Base-by-base conservation (phyloP, 164 flowering plant species). In the Sedum album region DNA sequence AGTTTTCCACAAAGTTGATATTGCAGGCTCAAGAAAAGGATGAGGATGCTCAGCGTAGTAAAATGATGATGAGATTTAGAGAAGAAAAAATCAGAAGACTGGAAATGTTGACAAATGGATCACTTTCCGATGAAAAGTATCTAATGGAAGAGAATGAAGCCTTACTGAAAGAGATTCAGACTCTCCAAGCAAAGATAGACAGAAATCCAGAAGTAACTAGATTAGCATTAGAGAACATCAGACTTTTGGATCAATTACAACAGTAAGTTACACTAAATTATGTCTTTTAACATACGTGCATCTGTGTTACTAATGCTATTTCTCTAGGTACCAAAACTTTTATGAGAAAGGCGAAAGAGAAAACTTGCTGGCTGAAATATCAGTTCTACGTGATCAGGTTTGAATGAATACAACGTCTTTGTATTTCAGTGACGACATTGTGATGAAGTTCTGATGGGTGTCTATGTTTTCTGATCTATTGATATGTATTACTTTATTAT, bases 271-370 rank as follows among this genome's bases (percentile, higher is more conserved):
- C 23, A 60, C 36, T 6, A 46, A 60, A 31, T 25, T 28, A 57
- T 31, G 67, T 64, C 20, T 15, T 69, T 23, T 65, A n/a, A n/a
- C n/a, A 35, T 35, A 35, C 10, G 23, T 31, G 39, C 39, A n/a
- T 66, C 6, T 70, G 21, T 7, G 14, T 38, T 66, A 68, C 66
- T 75, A 39, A 72, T 68, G 70, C 9, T 44, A 49, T 60, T 31
- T 69, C 44, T 57, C 51, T 79, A 90, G 96, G 80, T 79, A 71
- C 65, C 86, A 88, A 69, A 82, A 77, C 66, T 86, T 84, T 72
- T 84, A 85, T 79, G 86, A 82, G 71, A 78, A 73, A 60, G 88
- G 91, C 25, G 90, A 88, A 66, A 78, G 87, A 62, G 93, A 86
- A 73, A 76, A 51, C 46, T 73, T 90, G 80, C 60, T 81, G 53